Evolutionary conservation across 2,329 filamentous ascomycete species (phyloP).

Genomic region (Exophiala mesophila): DNA sequence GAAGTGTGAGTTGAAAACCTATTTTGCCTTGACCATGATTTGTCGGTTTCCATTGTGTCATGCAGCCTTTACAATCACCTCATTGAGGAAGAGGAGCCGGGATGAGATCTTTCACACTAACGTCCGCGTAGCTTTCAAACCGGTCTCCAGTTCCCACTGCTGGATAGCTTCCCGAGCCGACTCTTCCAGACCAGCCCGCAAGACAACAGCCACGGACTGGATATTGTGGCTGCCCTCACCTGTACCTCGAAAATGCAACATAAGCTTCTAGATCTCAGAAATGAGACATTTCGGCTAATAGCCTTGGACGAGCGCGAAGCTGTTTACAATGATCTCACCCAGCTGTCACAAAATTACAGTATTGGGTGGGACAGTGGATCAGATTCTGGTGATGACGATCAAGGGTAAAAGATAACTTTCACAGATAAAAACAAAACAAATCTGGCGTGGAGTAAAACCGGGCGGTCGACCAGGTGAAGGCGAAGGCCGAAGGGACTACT

Average conservation of each 20-base stretch:
- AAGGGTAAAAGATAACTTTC: conserved; percentile 6
- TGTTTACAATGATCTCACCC: conserved; percentile 73
- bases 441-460: neutral
- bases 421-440: neutral
- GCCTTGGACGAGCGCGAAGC: conserved; percentile 75
- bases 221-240: conserved; percentile 36
- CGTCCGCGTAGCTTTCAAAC: conserved; percentile 19
- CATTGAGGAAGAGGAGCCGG: no score
- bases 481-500: no score
- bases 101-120: conserved; percentile 1
- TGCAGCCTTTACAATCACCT: no score
- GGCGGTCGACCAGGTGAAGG: no score
- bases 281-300: conserved; percentile 58
- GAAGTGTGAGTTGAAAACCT: conserved; percentile 15
- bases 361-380: conserved; percentile 30
- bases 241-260: conserved; percentile 70
- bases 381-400: conserved; percentile 40
- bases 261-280: conserved; percentile 62
- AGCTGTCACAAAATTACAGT: conserved; percentile 81
- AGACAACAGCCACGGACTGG: conserved; percentile 42
- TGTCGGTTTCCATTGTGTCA: neutral
- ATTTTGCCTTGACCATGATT: neutral
- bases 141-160: conserved; percentile 57
- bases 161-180: conserved; percentile 78
- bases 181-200: conserved; percentile 48